These are phyloP conservation scores for Eimeria necatrix DNA, from an alignment of 169 alveolate species.

Conservation along the genomic window DNA sequence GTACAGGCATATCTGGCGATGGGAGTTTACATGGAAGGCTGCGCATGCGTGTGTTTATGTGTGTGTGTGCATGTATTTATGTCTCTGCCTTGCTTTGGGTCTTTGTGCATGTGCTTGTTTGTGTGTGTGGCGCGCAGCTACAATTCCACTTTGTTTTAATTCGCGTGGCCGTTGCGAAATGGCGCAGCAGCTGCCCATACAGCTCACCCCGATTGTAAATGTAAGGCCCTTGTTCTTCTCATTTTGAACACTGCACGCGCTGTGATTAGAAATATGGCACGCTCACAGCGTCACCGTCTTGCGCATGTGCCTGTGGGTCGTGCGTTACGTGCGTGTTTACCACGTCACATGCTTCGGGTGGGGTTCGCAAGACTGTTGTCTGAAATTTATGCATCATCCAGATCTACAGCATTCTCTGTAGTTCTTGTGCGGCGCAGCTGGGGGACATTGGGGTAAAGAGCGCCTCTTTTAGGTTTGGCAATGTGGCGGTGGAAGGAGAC, in stretches of 20 bases:
- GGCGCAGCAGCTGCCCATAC: conserved; percentile 83
- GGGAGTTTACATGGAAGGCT: too few relatives aligned
- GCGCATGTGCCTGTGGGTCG: too few relatives aligned
- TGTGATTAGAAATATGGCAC: background rate
- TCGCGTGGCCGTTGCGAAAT: background rate
- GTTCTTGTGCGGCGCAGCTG: conserved; percentile 70
- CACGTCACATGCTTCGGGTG: too few relatives aligned
- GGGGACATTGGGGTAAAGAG: conserved; percentile 81
- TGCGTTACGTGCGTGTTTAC: too few relatives aligned
- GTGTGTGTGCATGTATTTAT: too few relatives aligned
- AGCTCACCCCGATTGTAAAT: conserved; percentile 79
- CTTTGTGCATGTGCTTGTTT: background rate
- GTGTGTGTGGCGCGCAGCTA: background rate
- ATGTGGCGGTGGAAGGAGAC: conserved; percentile 85
- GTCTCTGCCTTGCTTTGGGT: too few relatives aligned
- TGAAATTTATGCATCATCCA: too few relatives aligned
- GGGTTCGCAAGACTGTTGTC: too few relatives aligned
- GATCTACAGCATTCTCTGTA: too few relatives aligned
- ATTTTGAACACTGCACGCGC: background rate
- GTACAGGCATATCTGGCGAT: too few relatives aligned
- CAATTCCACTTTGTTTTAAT: background rate
- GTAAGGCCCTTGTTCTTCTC: conserved; percentile 50
- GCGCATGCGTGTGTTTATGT: too few relatives aligned
- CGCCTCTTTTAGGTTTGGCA: conserved; percentile 85
- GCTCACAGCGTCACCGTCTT: background rate